phyloP scores from a whole-genome alignment of 345 rosid species.

The Corchorus olitorius region DNA sequence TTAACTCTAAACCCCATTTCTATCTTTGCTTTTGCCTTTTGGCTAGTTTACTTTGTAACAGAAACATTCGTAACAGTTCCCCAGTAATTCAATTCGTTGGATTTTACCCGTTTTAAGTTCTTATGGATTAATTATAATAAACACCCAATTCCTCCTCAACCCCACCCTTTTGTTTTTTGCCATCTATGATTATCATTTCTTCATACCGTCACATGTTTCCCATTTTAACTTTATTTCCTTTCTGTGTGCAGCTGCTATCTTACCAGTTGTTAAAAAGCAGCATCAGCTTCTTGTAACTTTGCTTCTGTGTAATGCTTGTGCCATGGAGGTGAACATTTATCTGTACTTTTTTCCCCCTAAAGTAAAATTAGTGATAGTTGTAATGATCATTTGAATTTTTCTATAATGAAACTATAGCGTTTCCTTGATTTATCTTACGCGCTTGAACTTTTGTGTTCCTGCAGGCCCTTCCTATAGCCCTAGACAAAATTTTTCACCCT shows the following conservation, averaged over 20 bases:
- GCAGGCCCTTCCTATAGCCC: conserved; percentile 80
- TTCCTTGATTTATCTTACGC: conserved; percentile 7
- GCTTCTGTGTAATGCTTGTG: conserved; percentile 78
- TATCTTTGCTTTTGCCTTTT: background rate
- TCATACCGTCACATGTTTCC: conserved; percentile 11
- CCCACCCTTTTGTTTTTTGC: background rate
- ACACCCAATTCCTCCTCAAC: background rate
- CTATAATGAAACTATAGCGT: background rate
- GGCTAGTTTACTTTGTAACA: background rate
- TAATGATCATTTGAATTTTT: background rate
- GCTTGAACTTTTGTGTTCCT: conserved; percentile 18
- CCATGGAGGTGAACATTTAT: conserved; percentile 64
- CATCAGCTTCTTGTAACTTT: conserved; percentile 84
- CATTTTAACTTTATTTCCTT: background rate
- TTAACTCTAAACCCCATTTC: background rate
- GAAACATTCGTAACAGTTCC: background rate
- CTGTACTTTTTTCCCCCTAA: background rate
- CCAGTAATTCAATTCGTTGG: background rate
- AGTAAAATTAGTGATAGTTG: background rate
- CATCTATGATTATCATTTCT: background rate
- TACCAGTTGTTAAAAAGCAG: conserved; percentile 81
- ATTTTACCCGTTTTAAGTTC: background rate
- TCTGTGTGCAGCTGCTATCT: conserved; percentile 53
- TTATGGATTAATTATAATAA: background rate
- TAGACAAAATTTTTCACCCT: conserved; percentile 80